phyloP scores from a whole-genome alignment of 2,329 filamentous ascomycete species.

The Thermomyces lanuginosus region DNA sequence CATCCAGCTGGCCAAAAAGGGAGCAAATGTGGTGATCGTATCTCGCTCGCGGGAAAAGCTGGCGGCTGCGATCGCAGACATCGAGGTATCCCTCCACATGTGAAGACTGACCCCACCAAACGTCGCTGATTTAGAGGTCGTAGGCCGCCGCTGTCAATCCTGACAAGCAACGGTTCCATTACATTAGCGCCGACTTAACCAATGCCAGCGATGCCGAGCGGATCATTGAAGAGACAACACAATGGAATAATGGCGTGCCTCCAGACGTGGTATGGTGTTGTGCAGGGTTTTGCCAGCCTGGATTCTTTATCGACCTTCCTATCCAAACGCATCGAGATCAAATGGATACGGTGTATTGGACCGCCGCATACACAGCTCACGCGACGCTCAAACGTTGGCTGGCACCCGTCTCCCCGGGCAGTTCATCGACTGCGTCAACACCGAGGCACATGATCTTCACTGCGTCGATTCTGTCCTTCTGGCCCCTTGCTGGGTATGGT shows the following conservation, averaged over 20 bases:
- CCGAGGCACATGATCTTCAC: slow-evolving; percentile 74
- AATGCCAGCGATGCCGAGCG: slow-evolving; percentile 50
- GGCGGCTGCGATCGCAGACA: slow-evolving; percentile 47
- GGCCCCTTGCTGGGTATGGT: slow-evolving; percentile 63
- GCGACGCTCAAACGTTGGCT: slow-evolving; percentile 64
- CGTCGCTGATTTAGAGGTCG: slow-evolving; percentile 5
- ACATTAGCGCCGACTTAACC: slow-evolving; percentile 69
- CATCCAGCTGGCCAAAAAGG: slow-evolving; percentile 59
- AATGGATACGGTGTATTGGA: slow-evolving; percentile 90
- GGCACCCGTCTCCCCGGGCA: slow-evolving; percentile 18
- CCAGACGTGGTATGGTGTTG: slow-evolving; percentile 87
- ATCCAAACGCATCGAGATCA: slow-evolving; percentile 52
- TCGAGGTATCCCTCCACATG: slow-evolving; percentile 36
- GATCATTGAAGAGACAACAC: slow-evolving; percentile 53
- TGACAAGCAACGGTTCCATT: slow-evolving; percentile 59
- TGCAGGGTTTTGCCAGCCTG: slow-evolving; percentile 57
- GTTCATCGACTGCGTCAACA: slow-evolving; percentile 13
- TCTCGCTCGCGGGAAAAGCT: slow-evolving; percentile 65
- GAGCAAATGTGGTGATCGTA: slow-evolving; percentile 74
- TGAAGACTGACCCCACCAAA: background rate
- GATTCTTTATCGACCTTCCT: slow-evolving; percentile 61
- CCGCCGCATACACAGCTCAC: slow-evolving; percentile 70
- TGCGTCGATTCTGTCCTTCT: slow-evolving; percentile 57
- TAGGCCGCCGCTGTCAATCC: slow-evolving; percentile 50
- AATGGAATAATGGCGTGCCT: slow-evolving; percentile 57